Conservation (phyloP, 352 stramenopile genomes). For the Phytophthora chlamydospora region DNA sequence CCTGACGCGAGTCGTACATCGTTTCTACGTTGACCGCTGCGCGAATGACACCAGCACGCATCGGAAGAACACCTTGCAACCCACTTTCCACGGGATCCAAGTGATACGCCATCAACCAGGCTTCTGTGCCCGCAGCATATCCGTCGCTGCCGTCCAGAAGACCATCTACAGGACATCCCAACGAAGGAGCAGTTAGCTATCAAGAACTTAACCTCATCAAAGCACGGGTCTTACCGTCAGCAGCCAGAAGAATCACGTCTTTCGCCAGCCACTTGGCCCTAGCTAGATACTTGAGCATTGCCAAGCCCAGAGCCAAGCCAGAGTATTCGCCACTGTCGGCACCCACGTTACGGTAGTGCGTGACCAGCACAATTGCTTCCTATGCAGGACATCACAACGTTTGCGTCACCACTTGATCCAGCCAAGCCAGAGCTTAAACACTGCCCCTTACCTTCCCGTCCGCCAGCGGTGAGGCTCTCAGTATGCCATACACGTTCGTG, state of each 20-base stretch:
- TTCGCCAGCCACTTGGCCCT: slow-evolving; percentile 82
- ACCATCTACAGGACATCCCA: slow-evolving; percentile 60
- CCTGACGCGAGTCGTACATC: slow-evolving; percentile 26
- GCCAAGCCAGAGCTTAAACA: neutral
- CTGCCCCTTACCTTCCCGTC: slow-evolving; percentile 64
- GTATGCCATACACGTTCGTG: slow-evolving; percentile 81
- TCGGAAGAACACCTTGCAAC: slow-evolving; percentile 41
- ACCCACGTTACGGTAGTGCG: slow-evolving; percentile 72
- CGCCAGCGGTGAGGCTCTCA: slow-evolving; percentile 72
- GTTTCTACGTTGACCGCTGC: slow-evolving; percentile 81
- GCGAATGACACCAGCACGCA: slow-evolving; percentile 81
- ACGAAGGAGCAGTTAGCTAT: slow-evolving; percentile 7
- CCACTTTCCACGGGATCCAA: slow-evolving; percentile 44
- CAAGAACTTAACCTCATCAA: neutral
- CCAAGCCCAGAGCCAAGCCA: slow-evolving; percentile 59
- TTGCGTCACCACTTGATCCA: too few relatives aligned
- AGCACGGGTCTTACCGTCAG: slow-evolving; percentile 52
- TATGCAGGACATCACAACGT: slow-evolving; percentile 7
- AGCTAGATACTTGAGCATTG: slow-evolving; percentile 64
- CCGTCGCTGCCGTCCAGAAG: slow-evolving; percentile 62
- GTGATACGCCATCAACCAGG: slow-evolving; percentile 79
- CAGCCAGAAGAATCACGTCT: slow-evolving; percentile 78
- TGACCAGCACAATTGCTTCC: slow-evolving; percentile 74
- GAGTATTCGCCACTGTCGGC: slow-evolving; percentile 50
- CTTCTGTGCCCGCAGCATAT: slow-evolving; percentile 65